Evolutionary conservation across 1,284 basidiomycete genomes (phyloP).

Genomic region (Apiotrichum laibachii): DNA sequence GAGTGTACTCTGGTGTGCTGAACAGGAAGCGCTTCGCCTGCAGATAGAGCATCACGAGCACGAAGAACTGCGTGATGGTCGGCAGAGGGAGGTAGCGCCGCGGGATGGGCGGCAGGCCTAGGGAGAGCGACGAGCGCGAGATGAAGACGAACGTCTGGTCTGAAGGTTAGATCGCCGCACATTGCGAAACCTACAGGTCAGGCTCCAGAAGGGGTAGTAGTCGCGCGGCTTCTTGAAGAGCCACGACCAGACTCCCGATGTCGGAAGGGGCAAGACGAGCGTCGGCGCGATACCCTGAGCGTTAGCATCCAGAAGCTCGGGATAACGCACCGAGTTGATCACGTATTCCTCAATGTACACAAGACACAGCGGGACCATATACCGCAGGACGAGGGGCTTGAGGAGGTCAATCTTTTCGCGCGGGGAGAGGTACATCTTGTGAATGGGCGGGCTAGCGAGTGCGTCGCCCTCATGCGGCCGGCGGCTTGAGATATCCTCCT

Average conservation of each 20-base stretch:
- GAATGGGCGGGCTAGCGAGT: constrained; percentile 1
- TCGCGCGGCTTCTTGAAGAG: constrained; percentile 84
- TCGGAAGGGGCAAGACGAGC: constrained; percentile 82
- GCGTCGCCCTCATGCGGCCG: background rate
- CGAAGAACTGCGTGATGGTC: constrained; percentile 57
- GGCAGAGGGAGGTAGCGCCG: constrained; percentile 60
- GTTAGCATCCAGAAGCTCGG: too few relatives aligned
- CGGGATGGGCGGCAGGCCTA: constrained; percentile 82
- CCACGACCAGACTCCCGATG: constrained; percentile 61
- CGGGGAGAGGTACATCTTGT: constrained; percentile 53
- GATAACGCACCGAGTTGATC: constrained; percentile 70
- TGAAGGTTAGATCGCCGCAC: constrained; percentile 10
- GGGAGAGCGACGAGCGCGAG: constrained; percentile 85
- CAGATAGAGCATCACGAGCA: constrained; percentile 60
- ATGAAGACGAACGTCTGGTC: constrained; percentile 92
- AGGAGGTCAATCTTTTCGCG: constrained; percentile 74
- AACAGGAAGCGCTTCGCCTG: constrained; percentile 47
- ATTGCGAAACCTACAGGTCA: constrained; percentile 37
- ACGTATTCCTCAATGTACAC: constrained; percentile 80
- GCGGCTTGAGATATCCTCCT: background rate
- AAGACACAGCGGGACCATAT: constrained; percentile 55
- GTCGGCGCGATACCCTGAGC: constrained; percentile 81
- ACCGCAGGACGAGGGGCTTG: constrained; percentile 67
- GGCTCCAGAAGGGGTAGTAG: constrained; percentile 85
- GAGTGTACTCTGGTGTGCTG: constrained; percentile 38